Evolutionary conservation across 495 filamentous ascomycete genomes (phyloP).

Genomic region (Lophium mytilinum): DNA sequence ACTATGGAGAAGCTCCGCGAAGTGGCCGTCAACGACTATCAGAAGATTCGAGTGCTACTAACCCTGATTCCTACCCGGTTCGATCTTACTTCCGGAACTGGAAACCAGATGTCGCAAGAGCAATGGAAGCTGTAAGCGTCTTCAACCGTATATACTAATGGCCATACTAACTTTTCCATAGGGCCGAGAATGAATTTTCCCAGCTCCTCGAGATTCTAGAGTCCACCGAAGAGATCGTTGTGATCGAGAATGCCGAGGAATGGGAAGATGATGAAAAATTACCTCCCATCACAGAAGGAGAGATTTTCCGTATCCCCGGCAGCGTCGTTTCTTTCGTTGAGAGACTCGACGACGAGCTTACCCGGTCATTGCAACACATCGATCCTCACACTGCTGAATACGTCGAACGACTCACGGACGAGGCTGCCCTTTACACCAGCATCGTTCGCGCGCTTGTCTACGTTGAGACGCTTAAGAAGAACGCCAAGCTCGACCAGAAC

Average conservation of each 20-base stretch:
- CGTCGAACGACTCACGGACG: constrained; percentile 87
- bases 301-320: constrained; percentile 81
- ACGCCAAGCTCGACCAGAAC: constrained; percentile 60
- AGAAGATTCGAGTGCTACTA: constrained; percentile 85
- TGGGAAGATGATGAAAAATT: constrained; percentile 98
- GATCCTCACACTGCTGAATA: constrained; percentile 99
- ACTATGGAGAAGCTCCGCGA: constrained; percentile 94
- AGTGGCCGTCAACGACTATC: constrained; percentile 82
- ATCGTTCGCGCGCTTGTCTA: constrained; percentile 83
- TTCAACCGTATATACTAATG: background rate
- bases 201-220: constrained; percentile 73
- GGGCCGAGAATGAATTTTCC: constrained; percentile 74
- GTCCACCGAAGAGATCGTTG: constrained; percentile 63
- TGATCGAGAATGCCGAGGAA: constrained; percentile 87
- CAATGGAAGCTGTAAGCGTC: constrained; percentile 75
- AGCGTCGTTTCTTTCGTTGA: constrained; percentile 92
- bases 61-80: constrained; percentile 91
- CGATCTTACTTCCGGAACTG: constrained; percentile 74
- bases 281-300: constrained; percentile 58
- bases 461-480: constrained; percentile 66
- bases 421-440: constrained; percentile 84
- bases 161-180: constrained; percentile 17
- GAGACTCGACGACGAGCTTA: constrained; percentile 94
- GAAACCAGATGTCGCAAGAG: constrained; percentile 84
- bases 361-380: constrained; percentile 87